These are phyloP conservation scores for Rhizomucor pusillus DNA, from an alignment of 371 early-diverging fungal species.

Conservation along the genomic window DNA sequence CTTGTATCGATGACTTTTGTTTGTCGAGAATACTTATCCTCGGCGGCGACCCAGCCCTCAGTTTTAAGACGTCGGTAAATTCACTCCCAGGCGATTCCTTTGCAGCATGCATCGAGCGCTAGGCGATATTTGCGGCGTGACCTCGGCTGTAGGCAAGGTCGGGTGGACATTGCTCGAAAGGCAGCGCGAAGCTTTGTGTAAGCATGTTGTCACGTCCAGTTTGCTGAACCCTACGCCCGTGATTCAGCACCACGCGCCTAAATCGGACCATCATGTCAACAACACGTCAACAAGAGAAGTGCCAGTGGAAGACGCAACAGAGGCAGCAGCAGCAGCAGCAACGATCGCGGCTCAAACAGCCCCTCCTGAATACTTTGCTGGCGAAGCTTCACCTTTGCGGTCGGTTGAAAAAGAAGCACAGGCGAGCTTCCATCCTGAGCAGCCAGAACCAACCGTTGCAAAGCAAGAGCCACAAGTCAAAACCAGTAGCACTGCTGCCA, in stretches of 20 bases:
- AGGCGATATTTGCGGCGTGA: conserved; percentile 35
- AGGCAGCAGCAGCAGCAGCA: background rate
- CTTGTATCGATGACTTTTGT: too few species aligned
- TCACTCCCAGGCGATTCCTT: background rate
- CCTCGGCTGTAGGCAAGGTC: conserved; percentile 30
- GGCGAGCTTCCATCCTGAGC: too few species aligned
- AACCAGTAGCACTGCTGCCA: background rate
- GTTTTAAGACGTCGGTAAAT: background rate
- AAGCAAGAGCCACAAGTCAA: too few species aligned
- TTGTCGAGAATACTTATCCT: too few species aligned
- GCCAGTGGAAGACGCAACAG: background rate
- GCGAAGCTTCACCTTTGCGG: background rate
- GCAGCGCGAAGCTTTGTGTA: conserved; percentile 31
- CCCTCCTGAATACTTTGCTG: conserved; percentile 4
- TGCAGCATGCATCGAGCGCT: conserved; percentile 26
- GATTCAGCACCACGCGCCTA: conserved; percentile 1
- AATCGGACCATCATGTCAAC: too few species aligned
- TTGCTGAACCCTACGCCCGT: conserved; percentile 36
- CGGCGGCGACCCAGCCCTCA: too few species aligned
- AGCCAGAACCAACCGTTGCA: too few species aligned
- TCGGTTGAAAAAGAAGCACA: too few species aligned
- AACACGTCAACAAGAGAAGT: background rate
- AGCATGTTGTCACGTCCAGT: conserved; percentile 43
- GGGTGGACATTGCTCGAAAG: conserved; percentile 22
- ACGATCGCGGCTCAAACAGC: background rate